phyloP scores from a whole-genome alignment of 2,329 filamentous ascomycete genomes.

The Diaporthe ampelina region DNA sequence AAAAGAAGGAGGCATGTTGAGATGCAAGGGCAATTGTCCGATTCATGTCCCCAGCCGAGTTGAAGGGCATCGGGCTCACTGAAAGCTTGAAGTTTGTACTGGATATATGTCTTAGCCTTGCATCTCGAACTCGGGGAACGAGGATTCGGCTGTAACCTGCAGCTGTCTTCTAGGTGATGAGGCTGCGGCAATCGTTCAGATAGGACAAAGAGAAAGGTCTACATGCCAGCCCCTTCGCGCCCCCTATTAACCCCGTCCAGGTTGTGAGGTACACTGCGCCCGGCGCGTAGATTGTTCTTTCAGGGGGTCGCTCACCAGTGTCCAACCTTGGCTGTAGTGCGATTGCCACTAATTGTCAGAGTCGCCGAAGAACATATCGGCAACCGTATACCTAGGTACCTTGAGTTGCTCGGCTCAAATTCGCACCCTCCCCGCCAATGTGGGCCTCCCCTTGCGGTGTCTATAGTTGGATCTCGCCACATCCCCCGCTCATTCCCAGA shows the following conservation, averaged over 20 bases:
- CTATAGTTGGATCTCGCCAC: conserved; percentile 1
- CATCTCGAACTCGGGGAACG: neutral
- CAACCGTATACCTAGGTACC: neutral
- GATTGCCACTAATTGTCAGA: neutral
- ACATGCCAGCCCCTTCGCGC: neutral
- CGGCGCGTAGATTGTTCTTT: neutral
- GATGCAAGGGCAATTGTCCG: neutral
- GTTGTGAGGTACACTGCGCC: neutral
- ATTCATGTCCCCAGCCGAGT: neutral
- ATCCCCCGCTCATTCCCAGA: neutral
- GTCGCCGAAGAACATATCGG: conserved; percentile 2
- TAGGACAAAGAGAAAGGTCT: neutral
- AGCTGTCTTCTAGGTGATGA: neutral
- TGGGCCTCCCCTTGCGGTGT: neutral
- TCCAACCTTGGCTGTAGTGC: neutral
- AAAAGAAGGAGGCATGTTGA: conserved; percentile 2
- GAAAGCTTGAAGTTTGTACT: neutral
- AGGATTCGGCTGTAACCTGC: neutral
- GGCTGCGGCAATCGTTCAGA: neutral
- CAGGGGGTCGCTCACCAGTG: neutral
- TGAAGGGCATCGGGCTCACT: neutral
- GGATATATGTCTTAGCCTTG: conserved; percentile 5
- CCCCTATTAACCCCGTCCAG: neutral
- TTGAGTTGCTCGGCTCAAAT: neutral
- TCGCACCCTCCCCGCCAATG: neutral